A percentile compares a stretch with the other conserved stretches of the same genome.
phyloP scores from a whole-genome alignment of 306 rosid species.

The Acacia acuminata region DNA sequence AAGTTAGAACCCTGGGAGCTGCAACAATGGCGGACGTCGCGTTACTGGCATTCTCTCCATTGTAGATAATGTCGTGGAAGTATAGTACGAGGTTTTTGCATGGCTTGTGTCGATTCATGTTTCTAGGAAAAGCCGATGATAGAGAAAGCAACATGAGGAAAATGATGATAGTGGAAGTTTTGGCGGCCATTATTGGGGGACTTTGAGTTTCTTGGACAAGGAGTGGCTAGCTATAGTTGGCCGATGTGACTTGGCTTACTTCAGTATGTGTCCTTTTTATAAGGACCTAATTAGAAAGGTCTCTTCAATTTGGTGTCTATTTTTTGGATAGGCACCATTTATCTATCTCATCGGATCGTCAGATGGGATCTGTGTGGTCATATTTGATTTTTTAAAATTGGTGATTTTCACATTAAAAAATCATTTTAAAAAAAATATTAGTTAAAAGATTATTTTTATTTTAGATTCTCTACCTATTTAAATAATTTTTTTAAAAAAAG shows the following conservation, averaged over 20 bases:
- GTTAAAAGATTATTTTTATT: no score
- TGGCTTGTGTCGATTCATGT: constrained; percentile 33
- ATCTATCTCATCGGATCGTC: no score
- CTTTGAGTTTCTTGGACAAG: neutral
- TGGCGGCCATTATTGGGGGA: constrained; percentile 36
- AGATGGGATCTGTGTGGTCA: no score
- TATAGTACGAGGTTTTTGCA: constrained; percentile 54
- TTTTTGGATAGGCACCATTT: no score
- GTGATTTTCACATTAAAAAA: no score
- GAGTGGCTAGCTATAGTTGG: neutral
- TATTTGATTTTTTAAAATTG: no score
- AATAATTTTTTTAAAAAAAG: no score
- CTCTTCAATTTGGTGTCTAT: no score
- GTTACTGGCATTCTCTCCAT: constrained; percentile 60
- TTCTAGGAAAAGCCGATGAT: constrained; percentile 39
- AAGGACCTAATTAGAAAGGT: neutral
- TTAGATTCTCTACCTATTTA: no score
- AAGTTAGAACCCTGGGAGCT: constrained; percentile 60
- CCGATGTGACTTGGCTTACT: neutral
- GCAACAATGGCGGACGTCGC: constrained; percentile 79
- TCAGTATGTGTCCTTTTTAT: neutral
- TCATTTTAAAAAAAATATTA: no score
- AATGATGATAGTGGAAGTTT: constrained; percentile 18
- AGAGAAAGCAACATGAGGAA: constrained; percentile 31
- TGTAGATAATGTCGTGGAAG: constrained; percentile 74